Conservation (phyloP, 306 rosid genomes). For the Ormosia emarginata region DNA sequence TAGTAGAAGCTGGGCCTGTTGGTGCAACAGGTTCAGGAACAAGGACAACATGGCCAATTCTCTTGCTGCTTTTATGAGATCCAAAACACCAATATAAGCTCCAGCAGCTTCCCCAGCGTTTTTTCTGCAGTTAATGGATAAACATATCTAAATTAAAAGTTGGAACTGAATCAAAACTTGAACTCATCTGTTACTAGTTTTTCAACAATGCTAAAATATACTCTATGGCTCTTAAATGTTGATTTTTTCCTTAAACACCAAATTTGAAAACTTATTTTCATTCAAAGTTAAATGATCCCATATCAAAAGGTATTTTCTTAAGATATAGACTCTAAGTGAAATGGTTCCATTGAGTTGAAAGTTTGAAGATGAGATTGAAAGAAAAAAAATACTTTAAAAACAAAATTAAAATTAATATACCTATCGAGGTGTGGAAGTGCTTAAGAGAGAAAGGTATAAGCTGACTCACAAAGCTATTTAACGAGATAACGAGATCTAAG, state of each 20-base stretch:
- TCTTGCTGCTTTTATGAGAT: constrained; percentile 68
- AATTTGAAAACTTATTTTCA: neutral
- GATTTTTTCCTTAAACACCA: neutral
- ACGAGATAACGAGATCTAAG: no score
- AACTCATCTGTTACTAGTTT: neutral
- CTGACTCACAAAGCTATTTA: no score
- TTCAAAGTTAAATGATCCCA: neutral
- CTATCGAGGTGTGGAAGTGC: no score
- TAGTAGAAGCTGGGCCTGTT: constrained; percentile 45
- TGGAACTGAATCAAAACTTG: constrained; percentile 12
- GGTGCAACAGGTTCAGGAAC: constrained; percentile 78
- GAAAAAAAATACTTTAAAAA: neutral
- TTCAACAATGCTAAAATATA: neutral
- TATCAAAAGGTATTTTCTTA: neutral
- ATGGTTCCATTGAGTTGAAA: neutral
- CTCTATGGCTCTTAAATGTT: neutral
- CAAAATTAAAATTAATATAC: neutral
- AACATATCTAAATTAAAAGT: constrained; percentile 10
- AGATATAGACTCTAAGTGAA: neutral
- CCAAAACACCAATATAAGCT: constrained; percentile 89
- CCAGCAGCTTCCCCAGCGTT: constrained; percentile 94
- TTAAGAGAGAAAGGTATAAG: no score
- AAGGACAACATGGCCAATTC: constrained; percentile 87
- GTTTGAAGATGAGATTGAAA: neutral
- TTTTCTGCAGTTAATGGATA: constrained; percentile 58